Percentiles rank a stretch among this genome's conserved stretches.
Conservation (phyloP, 2,329 filamentous ascomycete species). For the Colletotrichum sp. region DNA sequence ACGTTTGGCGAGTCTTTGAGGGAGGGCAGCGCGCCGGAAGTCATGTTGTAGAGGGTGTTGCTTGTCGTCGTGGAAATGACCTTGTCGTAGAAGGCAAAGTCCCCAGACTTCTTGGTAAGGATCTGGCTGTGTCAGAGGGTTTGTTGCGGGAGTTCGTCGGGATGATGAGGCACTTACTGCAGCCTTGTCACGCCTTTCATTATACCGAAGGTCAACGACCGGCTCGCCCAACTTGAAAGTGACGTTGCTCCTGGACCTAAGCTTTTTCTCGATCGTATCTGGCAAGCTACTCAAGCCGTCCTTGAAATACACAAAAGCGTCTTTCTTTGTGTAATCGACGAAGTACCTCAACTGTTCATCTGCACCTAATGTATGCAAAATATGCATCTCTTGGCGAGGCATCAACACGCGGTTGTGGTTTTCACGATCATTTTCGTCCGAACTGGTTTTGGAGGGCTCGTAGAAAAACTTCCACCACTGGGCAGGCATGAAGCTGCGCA, state of each 20-base stretch:
- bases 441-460: not conserved
- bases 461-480: slow-evolving; percentile 46
- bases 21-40: slow-evolving; percentile 44
- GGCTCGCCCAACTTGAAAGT: slow-evolving; percentile 55
- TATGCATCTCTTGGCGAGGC: slow-evolving; percentile 30
- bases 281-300: slow-evolving; percentile 69
- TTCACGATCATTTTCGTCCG: not conserved
- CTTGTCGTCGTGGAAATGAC: slow-evolving; percentile 70
- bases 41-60: slow-evolving; percentile 45
- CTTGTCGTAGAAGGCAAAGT: slow-evolving; percentile 50
- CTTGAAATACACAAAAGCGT: slow-evolving; percentile 46
- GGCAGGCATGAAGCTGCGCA: slow-evolving; percentile 59
- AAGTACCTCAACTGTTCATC: slow-evolving; percentile 22
- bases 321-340: slow-evolving; percentile 6
- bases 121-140: slow-evolving; percentile 30
- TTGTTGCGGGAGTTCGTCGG: not conserved
- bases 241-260: slow-evolving; percentile 63
- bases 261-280: slow-evolving; percentile 53
- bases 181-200: slow-evolving; percentile 40
- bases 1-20: slow-evolving; percentile 67
- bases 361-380: slow-evolving; percentile 30
- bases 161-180: slow-evolving; percentile 37
- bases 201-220: slow-evolving; percentile 52
- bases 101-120: slow-evolving; percentile 25
- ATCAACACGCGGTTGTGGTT: slow-evolving; percentile 24